A percentile compares a stretch with the other conserved stretches of the same genome.
These are phyloP conservation scores for Silene noctiflora DNA, from an alignment of 179 eudicot genomes.

Conservation along the genomic window DNA sequence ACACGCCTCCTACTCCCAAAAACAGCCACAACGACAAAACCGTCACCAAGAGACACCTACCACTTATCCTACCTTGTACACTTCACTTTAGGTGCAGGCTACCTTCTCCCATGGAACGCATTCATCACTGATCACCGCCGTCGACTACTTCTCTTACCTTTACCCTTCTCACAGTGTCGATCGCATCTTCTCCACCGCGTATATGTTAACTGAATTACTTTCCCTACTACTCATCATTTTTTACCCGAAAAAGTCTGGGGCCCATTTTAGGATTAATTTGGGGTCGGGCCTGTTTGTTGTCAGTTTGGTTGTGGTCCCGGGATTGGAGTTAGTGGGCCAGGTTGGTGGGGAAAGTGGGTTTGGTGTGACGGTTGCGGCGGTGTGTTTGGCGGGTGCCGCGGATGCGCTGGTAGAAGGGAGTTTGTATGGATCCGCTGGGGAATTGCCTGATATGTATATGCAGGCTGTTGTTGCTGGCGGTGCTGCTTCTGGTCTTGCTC, in stretches of 20 bases:
- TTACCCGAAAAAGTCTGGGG: slow-evolving; percentile 36
- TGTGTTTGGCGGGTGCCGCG: slow-evolving; percentile 61
- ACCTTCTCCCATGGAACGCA: slow-evolving; percentile 76
- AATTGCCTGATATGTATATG: slow-evolving; percentile 84
- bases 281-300: slow-evolving; percentile 67
- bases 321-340: slow-evolving; percentile 42
- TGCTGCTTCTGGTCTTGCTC: slow-evolving; percentile 71
- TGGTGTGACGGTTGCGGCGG: slow-evolving; percentile 55
- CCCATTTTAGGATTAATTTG: slow-evolving; percentile 52
- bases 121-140: slow-evolving; percentile 88
- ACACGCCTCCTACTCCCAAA: slow-evolving; percentile 26
- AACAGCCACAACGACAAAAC: background rate
- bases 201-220: slow-evolving; percentile 60
- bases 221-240: slow-evolving; percentile 49
- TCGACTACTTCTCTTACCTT: slow-evolving; percentile 79
- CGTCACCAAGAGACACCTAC: slow-evolving; percentile 55
- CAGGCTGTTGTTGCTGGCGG: slow-evolving; percentile 88
- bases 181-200: slow-evolving; percentile 66
- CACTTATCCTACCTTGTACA: slow-evolving; percentile 70
- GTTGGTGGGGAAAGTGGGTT: slow-evolving; percentile 33
- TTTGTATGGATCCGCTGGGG: slow-evolving; percentile 76
- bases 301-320: slow-evolving; percentile 56
- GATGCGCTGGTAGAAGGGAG: slow-evolving; percentile 86
- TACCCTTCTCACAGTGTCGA: slow-evolving; percentile 79
- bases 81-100: slow-evolving; percentile 73